Conservation (phyloP, 257 asterid species). For the Capsicum chinense region DNA sequence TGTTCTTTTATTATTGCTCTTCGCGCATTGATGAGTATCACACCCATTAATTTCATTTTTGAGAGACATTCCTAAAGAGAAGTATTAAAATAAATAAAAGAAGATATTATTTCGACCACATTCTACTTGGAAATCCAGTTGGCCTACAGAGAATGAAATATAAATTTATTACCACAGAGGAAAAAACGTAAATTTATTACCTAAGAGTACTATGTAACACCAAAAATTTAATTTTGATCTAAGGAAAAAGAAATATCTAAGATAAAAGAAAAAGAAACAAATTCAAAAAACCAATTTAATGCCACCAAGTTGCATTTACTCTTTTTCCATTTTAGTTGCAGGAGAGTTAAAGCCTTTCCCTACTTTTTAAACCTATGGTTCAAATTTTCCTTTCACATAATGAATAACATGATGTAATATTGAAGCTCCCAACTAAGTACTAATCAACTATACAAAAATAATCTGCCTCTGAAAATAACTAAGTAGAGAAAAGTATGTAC, state of each 20-base stretch:
- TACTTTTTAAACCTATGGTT: slow-evolving; percentile 2
- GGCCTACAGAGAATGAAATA: not conserved
- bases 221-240: not conserved
- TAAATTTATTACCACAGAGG: not conserved
- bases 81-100: not conserved
- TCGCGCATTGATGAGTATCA: not conserved
- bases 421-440: slow-evolving; percentile 10
- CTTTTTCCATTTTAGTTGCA: slow-evolving; percentile 3
- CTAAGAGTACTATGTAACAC: not conserved
- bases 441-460: not conserved
- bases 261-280: too few relatives aligned
- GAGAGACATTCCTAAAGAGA: not conserved
- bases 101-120: not conserved
- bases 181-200: not conserved
- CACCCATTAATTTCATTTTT: not conserved
- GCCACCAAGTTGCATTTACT: slow-evolving; percentile 41
- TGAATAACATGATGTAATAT: not conserved
- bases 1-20: not conserved
- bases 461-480: not conserved
- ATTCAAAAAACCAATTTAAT: not conserved
- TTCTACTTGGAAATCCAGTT: not conserved
- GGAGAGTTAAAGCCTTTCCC: slow-evolving; percentile 30
- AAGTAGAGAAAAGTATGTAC: not conserved
- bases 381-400: not conserved
- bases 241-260: too few relatives aligned